A percentile compares a stretch with the other conserved stretches of the same genome.
Conservation (phyloP, 768 basidiomycete species). For the Termitomyces sp. region DNA sequence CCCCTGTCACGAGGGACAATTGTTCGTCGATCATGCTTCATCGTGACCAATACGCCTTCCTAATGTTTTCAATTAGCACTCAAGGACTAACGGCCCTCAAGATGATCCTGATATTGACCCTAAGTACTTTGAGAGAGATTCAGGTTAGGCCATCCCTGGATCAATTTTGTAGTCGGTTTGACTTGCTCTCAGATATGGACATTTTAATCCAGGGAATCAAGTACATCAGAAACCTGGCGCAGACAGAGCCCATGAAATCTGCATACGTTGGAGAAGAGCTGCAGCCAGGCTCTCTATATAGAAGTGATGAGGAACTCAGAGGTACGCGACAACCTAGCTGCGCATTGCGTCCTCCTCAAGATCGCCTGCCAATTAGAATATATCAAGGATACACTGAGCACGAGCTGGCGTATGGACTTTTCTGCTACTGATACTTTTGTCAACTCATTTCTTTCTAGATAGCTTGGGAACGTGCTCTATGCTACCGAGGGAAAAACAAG, state of each 20-base stretch:
- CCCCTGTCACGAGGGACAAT: slow-evolving; percentile 45
- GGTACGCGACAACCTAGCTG: slow-evolving; percentile 10
- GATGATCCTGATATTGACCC: slow-evolving; percentile 36
- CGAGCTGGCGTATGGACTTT: slow-evolving; percentile 8
- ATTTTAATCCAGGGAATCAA: slow-evolving; percentile 16
- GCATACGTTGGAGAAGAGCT: slow-evolving; percentile 9
- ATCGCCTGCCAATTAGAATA: slow-evolving; percentile 14
- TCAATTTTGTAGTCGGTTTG: neutral
- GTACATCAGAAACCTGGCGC: slow-evolving; percentile 14
- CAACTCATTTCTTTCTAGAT: slow-evolving; percentile 24
- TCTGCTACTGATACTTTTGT: neutral
- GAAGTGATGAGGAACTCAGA: slow-evolving; percentile 29
- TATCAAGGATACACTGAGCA: slow-evolving; percentile 3
- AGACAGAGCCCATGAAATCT: slow-evolving; percentile 16
- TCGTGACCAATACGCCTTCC: neutral
- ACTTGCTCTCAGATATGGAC: slow-evolving; percentile 7
- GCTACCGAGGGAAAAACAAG: slow-evolving; percentile 44
- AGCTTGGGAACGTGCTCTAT: slow-evolving; percentile 46
- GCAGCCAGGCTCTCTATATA: slow-evolving; percentile 25
- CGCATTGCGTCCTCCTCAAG: neutral
- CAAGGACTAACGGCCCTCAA: slow-evolving; percentile 25
- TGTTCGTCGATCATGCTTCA: slow-evolving; percentile 21
- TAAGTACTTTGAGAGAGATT: slow-evolving; percentile 35
- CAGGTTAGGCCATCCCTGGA: slow-evolving; percentile 23
- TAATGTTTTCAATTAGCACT: slow-evolving; percentile 18